phyloP scores from a whole-genome alignment of 1,284 basidiomycete genomes.

The Apiotrichum sp. region DNA sequence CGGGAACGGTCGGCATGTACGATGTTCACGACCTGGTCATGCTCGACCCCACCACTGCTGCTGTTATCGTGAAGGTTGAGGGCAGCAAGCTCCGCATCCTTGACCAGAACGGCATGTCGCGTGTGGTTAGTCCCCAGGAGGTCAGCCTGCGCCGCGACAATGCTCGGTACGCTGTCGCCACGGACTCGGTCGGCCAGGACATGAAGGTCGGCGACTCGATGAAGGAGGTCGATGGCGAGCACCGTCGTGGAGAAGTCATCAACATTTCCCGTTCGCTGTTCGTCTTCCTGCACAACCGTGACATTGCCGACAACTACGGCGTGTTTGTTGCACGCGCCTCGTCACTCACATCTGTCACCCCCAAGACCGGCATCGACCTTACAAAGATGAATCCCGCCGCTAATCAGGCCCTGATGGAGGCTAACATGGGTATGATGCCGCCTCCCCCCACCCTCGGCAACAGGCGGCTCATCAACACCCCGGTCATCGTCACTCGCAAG shows the following conservation, averaged over 20 bases:
- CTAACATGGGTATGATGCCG: slow-evolving; percentile 51
- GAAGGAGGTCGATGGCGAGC: slow-evolving; percentile 86
- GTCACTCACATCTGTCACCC: slow-evolving; percentile 72
- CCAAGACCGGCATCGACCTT: slow-evolving; percentile 69
- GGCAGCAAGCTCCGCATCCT: slow-evolving; percentile 90
- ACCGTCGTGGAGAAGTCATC: slow-evolving; percentile 85
- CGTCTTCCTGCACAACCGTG: slow-evolving; percentile 90
- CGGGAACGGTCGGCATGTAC: slow-evolving; percentile 61
- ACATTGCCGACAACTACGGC: slow-evolving; percentile 83
- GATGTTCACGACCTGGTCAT: slow-evolving; percentile 95
- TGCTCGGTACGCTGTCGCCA: slow-evolving; percentile 76
- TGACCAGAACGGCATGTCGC: slow-evolving; percentile 85
- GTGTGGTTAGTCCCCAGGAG: slow-evolving; percentile 87
- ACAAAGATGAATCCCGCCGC: slow-evolving; percentile 93
- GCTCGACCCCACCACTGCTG: slow-evolving; percentile 87
- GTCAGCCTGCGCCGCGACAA: slow-evolving; percentile 81
- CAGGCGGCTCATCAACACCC: slow-evolving; percentile 68
- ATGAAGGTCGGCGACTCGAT: slow-evolving; percentile 75
- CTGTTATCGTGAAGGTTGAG: slow-evolving; percentile 97
- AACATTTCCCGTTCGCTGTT: slow-evolving; percentile 94
- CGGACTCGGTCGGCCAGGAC: slow-evolving; percentile 77
- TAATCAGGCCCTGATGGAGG: slow-evolving; percentile 38
- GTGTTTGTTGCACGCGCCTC: slow-evolving; percentile 77
- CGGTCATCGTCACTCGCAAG: slow-evolving; percentile 78
- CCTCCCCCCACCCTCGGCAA: slow-evolving; percentile 57